Conservation (phyloP, 805 yeast species). For the Suhomyces xylopsoci region DNA sequence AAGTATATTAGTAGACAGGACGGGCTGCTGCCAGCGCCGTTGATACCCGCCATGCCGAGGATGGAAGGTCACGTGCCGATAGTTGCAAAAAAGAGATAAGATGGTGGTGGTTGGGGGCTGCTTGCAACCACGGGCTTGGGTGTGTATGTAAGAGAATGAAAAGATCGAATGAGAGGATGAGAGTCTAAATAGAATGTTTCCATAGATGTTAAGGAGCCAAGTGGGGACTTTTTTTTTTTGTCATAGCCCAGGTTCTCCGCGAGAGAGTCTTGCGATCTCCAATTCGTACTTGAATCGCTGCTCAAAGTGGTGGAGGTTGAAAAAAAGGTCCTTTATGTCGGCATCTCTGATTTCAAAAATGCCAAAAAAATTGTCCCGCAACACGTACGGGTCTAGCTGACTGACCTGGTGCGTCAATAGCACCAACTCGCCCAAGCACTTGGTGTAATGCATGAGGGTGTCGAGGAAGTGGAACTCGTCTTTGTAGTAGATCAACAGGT, state of each 20-base stretch:
- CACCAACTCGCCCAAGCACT: slow-evolving; percentile 4
- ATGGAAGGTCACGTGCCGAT: neutral
- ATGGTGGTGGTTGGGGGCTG: too few relatives aligned
- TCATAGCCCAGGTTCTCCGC: neutral
- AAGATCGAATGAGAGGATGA: too few relatives aligned
- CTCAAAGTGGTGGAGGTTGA: slow-evolving; percentile 10
- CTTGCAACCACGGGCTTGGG: too few relatives aligned
- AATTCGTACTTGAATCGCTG: slow-evolving; percentile 8
- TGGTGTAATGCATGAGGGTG: slow-evolving; percentile 4
- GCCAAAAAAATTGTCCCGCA: slow-evolving; percentile 2
- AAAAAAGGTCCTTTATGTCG: slow-evolving; percentile 11
- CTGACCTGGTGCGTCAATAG: neutral
- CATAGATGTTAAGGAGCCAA: too few relatives aligned
- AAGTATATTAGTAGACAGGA: too few relatives aligned
- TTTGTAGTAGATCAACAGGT: slow-evolving; percentile 3
- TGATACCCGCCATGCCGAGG: too few relatives aligned
- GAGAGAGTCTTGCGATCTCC: neutral
- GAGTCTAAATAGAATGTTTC: too few relatives aligned
- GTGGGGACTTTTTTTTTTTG: too few relatives aligned
- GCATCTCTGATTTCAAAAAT: slow-evolving; percentile 12
- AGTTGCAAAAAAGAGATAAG: neutral
- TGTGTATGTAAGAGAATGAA: too few relatives aligned
- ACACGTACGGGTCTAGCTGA: neutral
- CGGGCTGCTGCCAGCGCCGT: too few relatives aligned
- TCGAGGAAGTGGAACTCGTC: slow-evolving; percentile 11